phyloP scores from a whole-genome alignment of 257 asterid genomes.

The Salvia miltiorrhiza region DNA sequence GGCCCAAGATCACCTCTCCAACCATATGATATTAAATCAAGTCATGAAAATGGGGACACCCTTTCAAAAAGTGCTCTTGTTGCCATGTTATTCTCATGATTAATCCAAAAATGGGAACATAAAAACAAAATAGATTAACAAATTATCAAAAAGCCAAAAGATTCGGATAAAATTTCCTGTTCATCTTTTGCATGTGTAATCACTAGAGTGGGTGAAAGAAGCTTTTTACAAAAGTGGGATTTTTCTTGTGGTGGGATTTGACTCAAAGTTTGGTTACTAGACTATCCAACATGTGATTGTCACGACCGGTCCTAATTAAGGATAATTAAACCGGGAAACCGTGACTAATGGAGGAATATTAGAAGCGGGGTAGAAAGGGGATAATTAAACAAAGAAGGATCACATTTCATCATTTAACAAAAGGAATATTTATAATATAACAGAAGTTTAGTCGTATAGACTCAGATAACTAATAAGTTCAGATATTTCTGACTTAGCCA shows the following conservation, averaged over 20 bases:
- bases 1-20: neutral
- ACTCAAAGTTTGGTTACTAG: constrained; percentile 19
- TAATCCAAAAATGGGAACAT: neutral
- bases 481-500: no score
- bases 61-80: neutral
- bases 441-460: no score
- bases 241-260: constrained; percentile 38
- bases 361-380: no score
- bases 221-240: constrained; percentile 39
- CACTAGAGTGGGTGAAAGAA: constrained; percentile 35
- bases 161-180: constrained; percentile 27
- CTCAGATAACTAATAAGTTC: no score
- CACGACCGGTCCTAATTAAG: no score
- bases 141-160: neutral
- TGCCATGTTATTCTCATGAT: constrained; percentile 30
- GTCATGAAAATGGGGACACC: constrained; percentile 17
- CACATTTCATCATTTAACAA: no score
- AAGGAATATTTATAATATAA: no score
- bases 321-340: no score
- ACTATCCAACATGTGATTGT: constrained; percentile 41
- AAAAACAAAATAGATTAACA: neutral
- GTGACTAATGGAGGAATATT: no score
- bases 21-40: neutral
- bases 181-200: constrained; percentile 17
- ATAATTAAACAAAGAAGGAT: no score